These are phyloP conservation scores for Chenopodium formosanum DNA, from an alignment of 148 eudicot species.

Conservation along the genomic window DNA sequence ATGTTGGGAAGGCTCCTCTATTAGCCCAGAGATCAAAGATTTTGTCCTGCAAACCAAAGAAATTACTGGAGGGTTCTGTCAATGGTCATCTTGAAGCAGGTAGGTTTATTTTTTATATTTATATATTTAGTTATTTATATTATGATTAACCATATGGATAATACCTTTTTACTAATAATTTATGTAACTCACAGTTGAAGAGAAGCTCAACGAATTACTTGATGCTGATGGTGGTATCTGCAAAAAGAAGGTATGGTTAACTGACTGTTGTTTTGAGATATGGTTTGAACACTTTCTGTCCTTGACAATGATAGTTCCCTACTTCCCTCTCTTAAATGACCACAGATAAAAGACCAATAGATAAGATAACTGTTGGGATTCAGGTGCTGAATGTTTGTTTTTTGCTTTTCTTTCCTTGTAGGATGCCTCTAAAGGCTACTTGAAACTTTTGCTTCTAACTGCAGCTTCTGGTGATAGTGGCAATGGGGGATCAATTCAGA, in stretches of 20 bases:
- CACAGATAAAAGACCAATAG: not conserved
- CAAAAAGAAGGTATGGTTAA: conserved; percentile 64
- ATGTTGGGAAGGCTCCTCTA: conserved; percentile 36
- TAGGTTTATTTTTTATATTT: conserved; percentile 18
- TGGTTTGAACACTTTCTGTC: not conserved
- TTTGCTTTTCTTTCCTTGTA: conserved; percentile 22
- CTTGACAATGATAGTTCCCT: not conserved
- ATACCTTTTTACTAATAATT: not conserved
- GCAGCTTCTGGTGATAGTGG: conserved; percentile 82
- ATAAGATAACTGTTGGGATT: not conserved
- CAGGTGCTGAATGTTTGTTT: not conserved
- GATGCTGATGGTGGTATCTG: conserved; percentile 88
- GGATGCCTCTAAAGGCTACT: conserved; percentile 94
- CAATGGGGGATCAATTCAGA: conserved; percentile 82
- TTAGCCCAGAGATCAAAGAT: conserved; percentile 38
- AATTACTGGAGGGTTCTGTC: conserved; percentile 43
- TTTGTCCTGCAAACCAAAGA: conserved; percentile 47
- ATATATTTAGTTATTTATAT: not conserved
- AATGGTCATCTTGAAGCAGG: conserved; percentile 75
- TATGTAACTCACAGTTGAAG: conserved; percentile 53
- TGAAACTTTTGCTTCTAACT: conserved; percentile 83
- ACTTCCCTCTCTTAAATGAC: not conserved
- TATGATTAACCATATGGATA: not conserved
- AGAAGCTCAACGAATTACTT: conserved; percentile 80
- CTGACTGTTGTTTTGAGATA: not conserved